Conservation (phyloP, 257 asterid species). For the Solanum virginianum region DNA sequence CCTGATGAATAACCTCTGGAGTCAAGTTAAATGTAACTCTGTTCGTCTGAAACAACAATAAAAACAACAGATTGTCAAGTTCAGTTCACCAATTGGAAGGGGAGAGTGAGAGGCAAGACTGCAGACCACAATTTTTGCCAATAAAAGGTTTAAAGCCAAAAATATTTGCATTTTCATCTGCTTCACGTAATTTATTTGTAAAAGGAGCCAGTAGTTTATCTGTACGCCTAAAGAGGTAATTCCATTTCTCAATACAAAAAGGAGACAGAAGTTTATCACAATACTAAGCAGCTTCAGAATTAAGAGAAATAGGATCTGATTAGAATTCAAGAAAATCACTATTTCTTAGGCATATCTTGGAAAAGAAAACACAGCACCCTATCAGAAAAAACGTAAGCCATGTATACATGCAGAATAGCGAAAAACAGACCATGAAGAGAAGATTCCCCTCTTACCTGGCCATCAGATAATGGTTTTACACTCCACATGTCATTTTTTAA, state of each 20-base stretch:
- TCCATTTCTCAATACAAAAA: neutral
- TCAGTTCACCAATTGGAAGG: neutral
- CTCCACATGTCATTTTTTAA: constrained; percentile 88
- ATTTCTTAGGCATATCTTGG: neutral
- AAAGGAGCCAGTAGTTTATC: neutral
- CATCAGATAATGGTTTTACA: constrained; percentile 78
- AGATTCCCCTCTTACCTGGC: constrained; percentile 52
- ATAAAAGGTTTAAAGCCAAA: neutral
- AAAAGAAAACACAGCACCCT: neutral
- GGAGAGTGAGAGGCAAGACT: neutral
- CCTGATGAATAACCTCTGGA: constrained; percentile 97
- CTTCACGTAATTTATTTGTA: neutral
- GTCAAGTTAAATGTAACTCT: constrained; percentile 94
- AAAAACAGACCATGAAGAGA: neutral
- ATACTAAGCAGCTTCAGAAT: neutral
- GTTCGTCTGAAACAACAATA: constrained; percentile 62
- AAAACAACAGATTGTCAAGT: constrained; percentile 4
- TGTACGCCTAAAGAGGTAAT: neutral
- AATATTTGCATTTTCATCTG: neutral
- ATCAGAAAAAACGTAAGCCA: neutral
- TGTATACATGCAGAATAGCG: neutral
- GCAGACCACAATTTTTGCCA: neutral
- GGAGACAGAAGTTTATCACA: neutral
- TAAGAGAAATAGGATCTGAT: neutral
- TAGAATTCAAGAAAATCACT: neutral